phyloP scores from a whole-genome alignment of 139 green algal genomes.

The Trebouxia sp. region DNA sequence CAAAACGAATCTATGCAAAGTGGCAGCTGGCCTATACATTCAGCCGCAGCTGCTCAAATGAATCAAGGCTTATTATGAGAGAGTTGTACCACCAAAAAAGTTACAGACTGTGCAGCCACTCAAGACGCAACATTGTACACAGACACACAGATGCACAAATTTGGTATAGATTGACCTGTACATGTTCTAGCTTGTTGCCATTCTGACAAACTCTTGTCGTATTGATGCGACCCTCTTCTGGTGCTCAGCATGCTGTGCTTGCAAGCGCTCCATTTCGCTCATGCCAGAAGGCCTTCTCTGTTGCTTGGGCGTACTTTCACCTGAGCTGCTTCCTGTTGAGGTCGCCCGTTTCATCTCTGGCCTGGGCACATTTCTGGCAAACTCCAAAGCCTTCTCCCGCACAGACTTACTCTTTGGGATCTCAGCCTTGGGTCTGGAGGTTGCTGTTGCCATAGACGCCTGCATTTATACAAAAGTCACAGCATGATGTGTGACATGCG shows the following conservation, averaged over 20 bases:
- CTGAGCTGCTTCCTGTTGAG: neutral
- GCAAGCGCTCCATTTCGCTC: conserved; percentile 50
- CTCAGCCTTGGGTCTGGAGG: neutral
- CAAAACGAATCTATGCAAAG: conserved; percentile 11
- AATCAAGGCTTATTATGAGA: neutral
- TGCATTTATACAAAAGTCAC: too few species aligned
- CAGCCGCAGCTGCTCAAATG: neutral
- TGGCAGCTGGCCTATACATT: too few species aligned
- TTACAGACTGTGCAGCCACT: neutral
- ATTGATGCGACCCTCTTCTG: conserved; percentile 58
- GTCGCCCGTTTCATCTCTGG: conserved; percentile 23
- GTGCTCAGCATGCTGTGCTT: conserved; percentile 56
- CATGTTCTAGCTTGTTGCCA: neutral
- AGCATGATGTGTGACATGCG: too few species aligned
- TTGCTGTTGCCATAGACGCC: neutral
- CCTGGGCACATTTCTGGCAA: conserved; percentile 53
- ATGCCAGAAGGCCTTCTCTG: neutral
- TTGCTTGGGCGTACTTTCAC: conserved; percentile 7
- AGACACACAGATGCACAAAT: too few species aligned
- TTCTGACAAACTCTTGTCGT: conserved; percentile 49
- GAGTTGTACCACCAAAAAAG: neutral
- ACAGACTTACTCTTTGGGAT: neutral
- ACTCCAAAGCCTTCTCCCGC: conserved; percentile 40
- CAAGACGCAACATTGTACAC: too few species aligned
- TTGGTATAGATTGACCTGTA: too few species aligned